Base-by-base conservation (phyloP, 805 yeast genomes). In the Metschnikowia proteae region DNA sequence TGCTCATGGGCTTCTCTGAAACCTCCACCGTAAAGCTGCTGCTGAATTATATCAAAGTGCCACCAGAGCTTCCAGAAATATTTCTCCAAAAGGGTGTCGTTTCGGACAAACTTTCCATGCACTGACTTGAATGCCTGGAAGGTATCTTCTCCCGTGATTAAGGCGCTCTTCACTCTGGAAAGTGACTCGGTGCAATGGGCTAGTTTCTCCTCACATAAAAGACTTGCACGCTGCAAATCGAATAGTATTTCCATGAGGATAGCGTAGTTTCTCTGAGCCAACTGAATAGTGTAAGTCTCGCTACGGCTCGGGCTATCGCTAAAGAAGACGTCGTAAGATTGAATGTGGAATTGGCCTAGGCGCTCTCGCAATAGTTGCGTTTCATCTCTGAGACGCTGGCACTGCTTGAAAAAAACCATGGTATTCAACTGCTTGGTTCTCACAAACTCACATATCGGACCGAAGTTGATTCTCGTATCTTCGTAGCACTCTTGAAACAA, bases 41-140 rank as follows among this genome's bases (percentile, higher is more conserved):
- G 26, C 30, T 41, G 38, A 17, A 48, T 10, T 1, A 33, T 6
- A n/a, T 51, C 52, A 26, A 47, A 51, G 23, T 51, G 52, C 38
- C 39, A 26, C 44, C 50, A 40, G 2, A 51, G 36, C 13, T 39
- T 40, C 48, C 43, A 43, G 25, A 51, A 30, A 30, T 51, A 51
- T 13, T 33, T 39, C 27, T 41, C 39, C 45, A 51, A 31, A 17
- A 51, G 46, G 22, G 45, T 32, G 4, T 22, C 43, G 29, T 38
- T 13, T 6, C 22, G 26, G 3, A 26, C 46, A 33, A 39, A 46
- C 17, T 30, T 31, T 3, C 10, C 26, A 27, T 46, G 33, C n/a
- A 48, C 33, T 4, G 6, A 6, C 22, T 29, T 26, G 26, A 51
- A 51, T n/a, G 9, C 25, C 10, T 35, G 31, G 28, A 13, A 23